A percentile compares a stretch with the other conserved stretches of the same genome.
Conservation (phyloP, 345 rosid species). For the Populus alba region DNA sequence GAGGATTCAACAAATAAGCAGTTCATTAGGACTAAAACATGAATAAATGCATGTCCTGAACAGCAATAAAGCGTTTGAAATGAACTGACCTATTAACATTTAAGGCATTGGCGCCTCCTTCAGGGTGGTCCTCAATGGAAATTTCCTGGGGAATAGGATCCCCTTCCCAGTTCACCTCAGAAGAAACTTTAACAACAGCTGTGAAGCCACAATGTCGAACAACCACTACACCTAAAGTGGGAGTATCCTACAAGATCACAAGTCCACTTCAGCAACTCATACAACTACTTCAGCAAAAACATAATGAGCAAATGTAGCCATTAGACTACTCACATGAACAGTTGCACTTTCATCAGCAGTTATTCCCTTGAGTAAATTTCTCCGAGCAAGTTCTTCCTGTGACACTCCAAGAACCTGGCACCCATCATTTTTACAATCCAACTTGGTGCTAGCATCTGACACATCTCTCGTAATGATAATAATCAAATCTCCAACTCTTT, state of each 20-base stretch:
- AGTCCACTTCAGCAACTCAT: slow-evolving; percentile 28
- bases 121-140: slow-evolving; percentile 32
- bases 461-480: slow-evolving; percentile 24
- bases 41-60: not conserved
- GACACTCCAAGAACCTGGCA: slow-evolving; percentile 28
- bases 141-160: slow-evolving; percentile 26
- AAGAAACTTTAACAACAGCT: slow-evolving; percentile 32
- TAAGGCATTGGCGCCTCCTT: slow-evolving; percentile 36
- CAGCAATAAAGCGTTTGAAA: not conserved
- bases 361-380: slow-evolving; percentile 36
- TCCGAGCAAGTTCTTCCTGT: slow-evolving; percentile 32
- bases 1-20: slow-evolving; percentile 5
- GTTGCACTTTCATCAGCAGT: slow-evolving; percentile 39
- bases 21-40: not conserved
- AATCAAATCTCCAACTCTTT: slow-evolving; percentile 28
- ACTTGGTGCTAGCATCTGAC: slow-evolving; percentile 27
- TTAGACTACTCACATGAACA: slow-evolving; percentile 28
- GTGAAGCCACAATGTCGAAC: slow-evolving; percentile 35
- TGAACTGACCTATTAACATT: slow-evolving; percentile 35
- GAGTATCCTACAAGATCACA: slow-evolving; percentile 35
- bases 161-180: slow-evolving; percentile 28
- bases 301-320: slow-evolving; percentile 21
- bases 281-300: slow-evolving; percentile 23
- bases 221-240: slow-evolving; percentile 34
- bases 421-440: slow-evolving; percentile 33